Base-by-base conservation (phyloP, 805 yeast genomes). In the Starmera caribaea region DNA sequence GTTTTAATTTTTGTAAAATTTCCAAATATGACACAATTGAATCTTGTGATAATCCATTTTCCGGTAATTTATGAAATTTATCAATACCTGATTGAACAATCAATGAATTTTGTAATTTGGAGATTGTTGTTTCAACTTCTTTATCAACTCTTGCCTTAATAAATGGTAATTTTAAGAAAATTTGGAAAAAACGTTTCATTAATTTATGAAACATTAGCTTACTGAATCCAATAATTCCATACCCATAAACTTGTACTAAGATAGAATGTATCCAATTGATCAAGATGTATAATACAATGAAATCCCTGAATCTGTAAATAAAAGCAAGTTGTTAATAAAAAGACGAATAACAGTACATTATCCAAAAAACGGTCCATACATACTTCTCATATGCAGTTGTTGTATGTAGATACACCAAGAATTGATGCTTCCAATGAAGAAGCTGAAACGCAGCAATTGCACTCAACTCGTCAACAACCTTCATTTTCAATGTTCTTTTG, bases 51-150 rank as follows among this genome's bases (percentile, higher is more conserved):
- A 83, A 54, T 0, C 96, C 96, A 1, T 51, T 34, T 2, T 49
- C 53, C 0, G 97, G 97, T 5, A 90, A 57, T 10, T 38, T 34
- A 4, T 58, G 54, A 50, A 73, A 75, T 45, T 71, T 71, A 12
- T 56, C 49, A 32, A 77, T 59, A 1, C 52, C 48, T 39, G 78
- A 74, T 42, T 76, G 74, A 41, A 68, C 67, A 38, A 89, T 73
- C 41, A 90, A 50, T 16, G 70, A 69, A 0, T 59, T 46, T 45
- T 88, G 87, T 29, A 90, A 59, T 16, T 65, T 63, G 1, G 35
- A 55, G 2, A 72, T 57, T 0, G 74, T 73, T 34, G 63, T 65
- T 5, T 43, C 42, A 2, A 89, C 68, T 53, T 89, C 89, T 21
- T 58, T 51, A 31, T 80, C 77, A 7, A 90, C 81, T 48, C 73